Percentiles rank a stretch among this genome's conserved stretches.
phyloP scores from a whole-genome alignment of 495 filamentous ascomycete genomes.

The Annulohypoxylon maeteangense region DNA sequence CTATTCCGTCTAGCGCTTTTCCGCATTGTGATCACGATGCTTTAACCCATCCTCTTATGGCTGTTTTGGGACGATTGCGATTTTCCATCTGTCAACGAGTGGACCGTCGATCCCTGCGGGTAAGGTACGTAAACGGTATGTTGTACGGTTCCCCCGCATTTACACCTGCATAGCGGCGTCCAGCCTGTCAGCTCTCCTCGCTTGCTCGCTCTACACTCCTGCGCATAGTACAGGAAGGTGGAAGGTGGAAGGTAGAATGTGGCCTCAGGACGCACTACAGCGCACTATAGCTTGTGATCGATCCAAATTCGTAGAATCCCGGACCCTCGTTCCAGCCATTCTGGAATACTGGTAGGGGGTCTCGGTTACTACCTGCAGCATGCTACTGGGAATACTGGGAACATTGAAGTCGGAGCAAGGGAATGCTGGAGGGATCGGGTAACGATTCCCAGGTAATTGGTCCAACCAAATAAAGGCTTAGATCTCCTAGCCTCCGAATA shows the following conservation, averaged over 20 bases:
- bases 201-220: slow-evolving; percentile 15
- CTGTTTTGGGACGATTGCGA: slow-evolving; percentile 32
- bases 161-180: slow-evolving; percentile 35
- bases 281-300: slow-evolving; percentile 35
- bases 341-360: slow-evolving; percentile 31
- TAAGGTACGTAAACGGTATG: slow-evolving; percentile 20
- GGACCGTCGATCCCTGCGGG: slow-evolving; percentile 44
- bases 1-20: slow-evolving; percentile 36
- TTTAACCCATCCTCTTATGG: slow-evolving; percentile 43
- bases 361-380: slow-evolving; percentile 40
- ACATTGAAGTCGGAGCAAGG: slow-evolving; percentile 33
- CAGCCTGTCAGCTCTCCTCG: slow-evolving; percentile 14
- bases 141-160: slow-evolving; percentile 41
- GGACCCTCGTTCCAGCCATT: slow-evolving; percentile 21
- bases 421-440: slow-evolving; percentile 32
- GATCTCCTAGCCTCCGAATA: slow-evolving; percentile 25
- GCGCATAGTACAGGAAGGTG: background rate
- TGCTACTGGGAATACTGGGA: background rate
- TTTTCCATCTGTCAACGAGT: slow-evolving; percentile 35
- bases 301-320: slow-evolving; percentile 40
- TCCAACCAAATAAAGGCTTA: slow-evolving; percentile 25
- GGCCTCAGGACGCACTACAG: slow-evolving; percentile 6
- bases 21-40: slow-evolving; percentile 42
- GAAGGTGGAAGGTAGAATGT: slow-evolving; percentile 7
- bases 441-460: slow-evolving; percentile 39